Base-by-base conservation (phyloP, 176 grass and related monocot genomes). In the Hordeum marinum region DNA sequence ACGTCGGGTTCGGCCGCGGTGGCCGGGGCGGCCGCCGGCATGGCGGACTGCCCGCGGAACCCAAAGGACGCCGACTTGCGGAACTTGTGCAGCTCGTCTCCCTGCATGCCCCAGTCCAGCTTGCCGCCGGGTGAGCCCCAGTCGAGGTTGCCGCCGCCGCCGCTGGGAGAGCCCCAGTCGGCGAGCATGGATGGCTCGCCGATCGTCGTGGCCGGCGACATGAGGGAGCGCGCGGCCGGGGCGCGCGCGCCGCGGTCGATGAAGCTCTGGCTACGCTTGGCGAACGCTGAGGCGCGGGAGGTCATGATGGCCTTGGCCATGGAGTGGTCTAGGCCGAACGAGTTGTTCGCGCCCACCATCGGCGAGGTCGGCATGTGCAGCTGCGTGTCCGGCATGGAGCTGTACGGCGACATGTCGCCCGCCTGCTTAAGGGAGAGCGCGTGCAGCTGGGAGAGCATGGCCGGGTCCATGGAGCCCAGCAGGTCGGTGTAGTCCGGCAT, bases 181-280 rank as follows among this genome's bases (percentile, higher is more conserved):
- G 97, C 92, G 83, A 96, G 52, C 80, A 93, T 82, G 4, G 86
- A 73, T 21, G 92, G 84, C 34, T 88, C 13, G 36, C 65, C 75
- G 6, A 82, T 40, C 21, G 89, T 63, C 1, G 89, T 63, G 2
- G 92, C 35, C 59, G 76, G 88, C 10, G 90, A 92, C 93, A 94
- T 94, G 50, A 88, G 83, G 8, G 91, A 90, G 65, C 77, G 87
- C 34, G 65, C 11, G 21, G 63, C 73, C 76, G 70, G 82, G 7
- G 84, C 68, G 61, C 80, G 77, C 11, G 85, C 91, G 13, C 78
- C 85, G 62, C 94, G 97, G 79, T 99, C 97, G 57, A 87, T 84
- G 83, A 99, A 99, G 90, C 97, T 99, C 88, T 99, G 94, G 82
- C 97, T 99, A 45, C 97, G 91, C 87, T 94, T 94, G n/a, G 85